Evolutionary conservation across 768 basidiomycete species (phyloP).

Genomic region (Hericium rajendrae): DNA sequence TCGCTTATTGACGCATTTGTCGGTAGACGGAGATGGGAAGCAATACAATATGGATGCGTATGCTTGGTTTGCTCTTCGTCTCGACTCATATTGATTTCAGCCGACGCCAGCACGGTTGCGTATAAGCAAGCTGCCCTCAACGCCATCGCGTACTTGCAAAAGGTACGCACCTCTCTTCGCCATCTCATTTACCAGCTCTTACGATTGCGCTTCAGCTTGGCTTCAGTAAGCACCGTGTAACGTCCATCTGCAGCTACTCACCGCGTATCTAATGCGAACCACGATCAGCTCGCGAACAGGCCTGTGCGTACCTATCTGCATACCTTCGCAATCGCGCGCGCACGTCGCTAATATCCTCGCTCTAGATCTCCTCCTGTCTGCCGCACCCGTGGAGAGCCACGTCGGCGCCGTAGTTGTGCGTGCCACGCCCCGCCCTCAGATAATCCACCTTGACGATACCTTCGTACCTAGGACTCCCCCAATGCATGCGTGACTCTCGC

Average conservation of each 20-base stretch:
- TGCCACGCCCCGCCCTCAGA: constrained; percentile 2
- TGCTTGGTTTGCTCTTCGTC: constrained; percentile 13
- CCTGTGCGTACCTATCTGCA: constrained; percentile 32
- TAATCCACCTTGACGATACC: background rate
- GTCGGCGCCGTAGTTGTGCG: constrained; percentile 61
- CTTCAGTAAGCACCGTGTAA: constrained; percentile 40
- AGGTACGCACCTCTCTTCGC: constrained; percentile 27
- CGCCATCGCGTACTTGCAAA: constrained; percentile 62
- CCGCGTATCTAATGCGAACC: background rate
- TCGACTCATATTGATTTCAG: background rate
- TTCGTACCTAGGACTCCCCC: constrained; percentile 46
- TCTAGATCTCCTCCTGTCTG: constrained; percentile 57
- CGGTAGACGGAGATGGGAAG: constrained; percentile 56
- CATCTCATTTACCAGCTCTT: background rate
- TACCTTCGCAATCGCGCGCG: background rate
- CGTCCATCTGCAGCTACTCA: background rate
- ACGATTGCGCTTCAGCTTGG: constrained; percentile 38
- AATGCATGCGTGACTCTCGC: constrained; percentile 72
- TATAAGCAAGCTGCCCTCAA: constrained; percentile 77
- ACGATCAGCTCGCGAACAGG: constrained; percentile 60
- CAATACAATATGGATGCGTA: constrained; percentile 76
- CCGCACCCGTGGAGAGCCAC: constrained; percentile 62
- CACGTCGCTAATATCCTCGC: background rate
- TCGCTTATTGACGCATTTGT: background rate
- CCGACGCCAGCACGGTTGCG: constrained; percentile 47